Evolutionary conservation across 176 grass and related monocot genomes (phyloP).

Genomic region (Alopecurus myosuroides): DNA sequence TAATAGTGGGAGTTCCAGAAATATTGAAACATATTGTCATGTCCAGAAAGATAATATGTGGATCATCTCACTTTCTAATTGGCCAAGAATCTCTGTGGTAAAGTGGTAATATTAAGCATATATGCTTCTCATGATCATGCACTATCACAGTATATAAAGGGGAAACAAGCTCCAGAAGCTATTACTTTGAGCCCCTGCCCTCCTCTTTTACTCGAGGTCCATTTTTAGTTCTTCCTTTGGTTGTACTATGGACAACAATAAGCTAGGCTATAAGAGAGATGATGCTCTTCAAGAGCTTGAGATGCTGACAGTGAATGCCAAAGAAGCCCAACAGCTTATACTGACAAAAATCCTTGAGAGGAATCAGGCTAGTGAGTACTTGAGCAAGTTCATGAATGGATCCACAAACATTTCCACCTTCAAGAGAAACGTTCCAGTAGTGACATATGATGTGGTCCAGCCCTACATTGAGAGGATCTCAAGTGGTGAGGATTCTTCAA

Average conservation of each 20-base stretch:
- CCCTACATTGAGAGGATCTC: conserved; percentile 63
- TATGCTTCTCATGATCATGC: conserved; percentile 30
- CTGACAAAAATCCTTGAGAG: conserved; percentile 57
- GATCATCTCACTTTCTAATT: conserved; percentile 19
- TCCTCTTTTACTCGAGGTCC: conserved; percentile 22
- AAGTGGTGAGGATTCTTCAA: conserved; percentile 56
- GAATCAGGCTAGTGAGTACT: conserved; percentile 65
- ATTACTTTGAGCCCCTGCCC: conserved; percentile 30
- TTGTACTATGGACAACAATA: conserved; percentile 47
- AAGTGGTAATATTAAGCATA: conserved; percentile 31
- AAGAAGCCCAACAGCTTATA: conserved; percentile 54
- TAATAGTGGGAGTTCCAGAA: conserved; percentile 39
- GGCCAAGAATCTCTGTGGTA: conserved; percentile 26
- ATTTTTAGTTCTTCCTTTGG: conserved; percentile 16
- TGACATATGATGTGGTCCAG: conserved; percentile 52
- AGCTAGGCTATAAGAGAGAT: conserved; percentile 46
- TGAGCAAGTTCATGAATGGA: conserved; percentile 62
- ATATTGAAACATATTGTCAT: conserved; percentile 43
- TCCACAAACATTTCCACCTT: conserved; percentile 50
- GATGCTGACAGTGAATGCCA: conserved; percentile 54
- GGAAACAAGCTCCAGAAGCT: conserved; percentile 10
- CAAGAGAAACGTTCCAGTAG: conserved; percentile 54
- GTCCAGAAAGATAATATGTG: conserved; percentile 36
- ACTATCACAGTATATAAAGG: conserved; percentile 42
- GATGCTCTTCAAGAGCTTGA: conserved; percentile 63